These are phyloP conservation scores for Byssothecium circinans DNA, from an alignment of 2,329 filamentous ascomycete species.

Conservation along the genomic window DNA sequence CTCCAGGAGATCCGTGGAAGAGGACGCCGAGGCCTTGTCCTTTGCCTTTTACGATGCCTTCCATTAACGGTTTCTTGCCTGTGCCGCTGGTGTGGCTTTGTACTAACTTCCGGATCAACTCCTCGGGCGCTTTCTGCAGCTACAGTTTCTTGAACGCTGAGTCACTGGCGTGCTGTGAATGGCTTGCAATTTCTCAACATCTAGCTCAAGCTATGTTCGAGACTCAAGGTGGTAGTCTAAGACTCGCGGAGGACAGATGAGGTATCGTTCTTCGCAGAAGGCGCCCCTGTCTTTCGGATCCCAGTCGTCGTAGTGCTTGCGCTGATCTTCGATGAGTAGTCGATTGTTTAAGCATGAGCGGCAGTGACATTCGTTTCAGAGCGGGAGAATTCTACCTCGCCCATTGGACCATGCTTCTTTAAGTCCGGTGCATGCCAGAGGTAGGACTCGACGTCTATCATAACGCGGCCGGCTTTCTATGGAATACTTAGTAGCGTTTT, in stretches of 20 bases:
- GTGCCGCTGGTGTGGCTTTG: slow-evolving; percentile 12
- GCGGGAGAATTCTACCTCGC: slow-evolving; percentile 1
- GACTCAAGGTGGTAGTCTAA: slow-evolving; percentile 12
- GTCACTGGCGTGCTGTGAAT: slow-evolving; percentile 9
- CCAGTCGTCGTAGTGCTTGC: slow-evolving; percentile 5
- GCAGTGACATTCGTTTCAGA: slow-evolving; percentile 13
- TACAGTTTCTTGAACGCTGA: slow-evolving; percentile 9
- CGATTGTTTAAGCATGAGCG: slow-evolving; percentile 5
- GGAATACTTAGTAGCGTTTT: not conserved
- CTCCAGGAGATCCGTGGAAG: slow-evolving; percentile 11
- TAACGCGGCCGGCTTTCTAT: slow-evolving; percentile 7
- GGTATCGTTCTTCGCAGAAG: slow-evolving; percentile 7
- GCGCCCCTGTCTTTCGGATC: not conserved
- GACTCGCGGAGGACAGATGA: slow-evolving; percentile 13
- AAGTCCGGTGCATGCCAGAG: slow-evolving; percentile 12
- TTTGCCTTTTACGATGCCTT: slow-evolving; percentile 28
- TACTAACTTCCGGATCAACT: slow-evolving; percentile 10
- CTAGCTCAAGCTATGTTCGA: slow-evolving; percentile 10
- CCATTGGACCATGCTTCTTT: slow-evolving; percentile 7
- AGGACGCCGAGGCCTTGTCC: slow-evolving; percentile 7
- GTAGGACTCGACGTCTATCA: slow-evolving; percentile 13
- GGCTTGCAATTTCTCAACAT: slow-evolving; percentile 4
- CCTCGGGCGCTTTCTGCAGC: slow-evolving; percentile 3
- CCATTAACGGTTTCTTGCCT: slow-evolving; percentile 12
- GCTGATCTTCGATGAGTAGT: slow-evolving; percentile 4